Base-by-base conservation (phyloP, 306 rosid genomes). In the Quillaja saponaria region DNA sequence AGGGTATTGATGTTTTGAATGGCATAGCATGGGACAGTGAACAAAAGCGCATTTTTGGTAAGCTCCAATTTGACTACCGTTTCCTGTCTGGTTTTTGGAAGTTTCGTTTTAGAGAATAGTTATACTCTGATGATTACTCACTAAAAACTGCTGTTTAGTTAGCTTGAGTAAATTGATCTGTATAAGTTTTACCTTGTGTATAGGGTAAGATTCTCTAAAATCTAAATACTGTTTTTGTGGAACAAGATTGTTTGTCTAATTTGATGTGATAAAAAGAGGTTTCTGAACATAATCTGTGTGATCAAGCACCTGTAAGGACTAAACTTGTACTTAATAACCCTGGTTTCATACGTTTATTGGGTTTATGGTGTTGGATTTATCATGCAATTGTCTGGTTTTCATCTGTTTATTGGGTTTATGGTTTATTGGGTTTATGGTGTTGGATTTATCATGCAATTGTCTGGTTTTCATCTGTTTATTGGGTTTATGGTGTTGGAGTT, bases 11-110 rank as follows among this genome's bases (percentile, higher is more conserved):
- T 70, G 88, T 86, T 65, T 77, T 88, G 67, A 91, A 91, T 63
- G 98, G 98, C 75, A 91, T 91, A 75, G 98, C 98, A 49, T 91
- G 96, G 96, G 98, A 91, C 64, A 51, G 69, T 13, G 34, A 57
- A 49, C 71, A 58, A 54, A 53, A 82, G 25, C 84, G 96, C 18
- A 61, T 88, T 53, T 86, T 86, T 33, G 96, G 98, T 91, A 73
- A 76, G 92, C 50, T 51, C 62, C 17, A 10, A 13, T 15, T 12
- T 21, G 20, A 34, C 31, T 14, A 3, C 14, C 18, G n/a, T 56
- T 18, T 3, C 38, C 33, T 56, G 31, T 25, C 31, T 25, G 2
- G 2, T 25, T 25, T 25, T 25, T 25, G 31, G 31, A 25, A 4
- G 2, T 25, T 25, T 25, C 31, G 3, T 25, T 25, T 2, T 25